Percentiles rank a stretch among this genome's conserved stretches.
Conservation (phyloP, 345 rosid genomes). For the Noccaea caerulescens region DNA sequence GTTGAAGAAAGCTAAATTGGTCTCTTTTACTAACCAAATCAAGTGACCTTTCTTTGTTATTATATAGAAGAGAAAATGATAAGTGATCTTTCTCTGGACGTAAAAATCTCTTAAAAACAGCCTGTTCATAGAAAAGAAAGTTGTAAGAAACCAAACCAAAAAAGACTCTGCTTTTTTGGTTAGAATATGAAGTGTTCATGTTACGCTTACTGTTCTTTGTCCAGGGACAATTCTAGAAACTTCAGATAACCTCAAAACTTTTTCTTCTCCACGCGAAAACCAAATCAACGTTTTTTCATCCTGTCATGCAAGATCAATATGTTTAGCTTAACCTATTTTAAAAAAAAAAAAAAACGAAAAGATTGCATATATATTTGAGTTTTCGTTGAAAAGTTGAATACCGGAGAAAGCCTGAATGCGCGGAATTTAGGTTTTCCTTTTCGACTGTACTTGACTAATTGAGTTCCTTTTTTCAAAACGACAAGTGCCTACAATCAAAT, state of each 20-base stretch:
- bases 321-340: not conserved
- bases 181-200: not conserved
- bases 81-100: conserved; percentile 94
- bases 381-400: conserved; percentile 41
- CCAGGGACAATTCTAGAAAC: conserved; percentile 78
- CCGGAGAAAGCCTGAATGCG: conserved; percentile 72
- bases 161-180: not conserved
- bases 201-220: conserved; percentile 85
- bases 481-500: conserved; percentile 67
- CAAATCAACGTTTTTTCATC: conserved; percentile 88
- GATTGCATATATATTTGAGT: not conserved
- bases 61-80: conserved; percentile 92
- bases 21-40: conserved; percentile 73
- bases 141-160: conserved; percentile 8
- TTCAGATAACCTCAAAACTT: conserved; percentile 57
- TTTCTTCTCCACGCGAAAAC: conserved; percentile 83
- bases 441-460: conserved; percentile 87
- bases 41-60: conserved; percentile 89
- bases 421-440: conserved; percentile 95
- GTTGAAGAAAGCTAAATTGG: conserved; percentile 4
- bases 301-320: conserved; percentile 55
- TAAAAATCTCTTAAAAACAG: conserved; percentile 88
- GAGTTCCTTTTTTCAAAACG: conserved; percentile 81
- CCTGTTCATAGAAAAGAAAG: conserved; percentile 47
- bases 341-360: not conserved